Conservation (phyloP, 768 basidiomycete species). For the Mycena galericulata region DNA sequence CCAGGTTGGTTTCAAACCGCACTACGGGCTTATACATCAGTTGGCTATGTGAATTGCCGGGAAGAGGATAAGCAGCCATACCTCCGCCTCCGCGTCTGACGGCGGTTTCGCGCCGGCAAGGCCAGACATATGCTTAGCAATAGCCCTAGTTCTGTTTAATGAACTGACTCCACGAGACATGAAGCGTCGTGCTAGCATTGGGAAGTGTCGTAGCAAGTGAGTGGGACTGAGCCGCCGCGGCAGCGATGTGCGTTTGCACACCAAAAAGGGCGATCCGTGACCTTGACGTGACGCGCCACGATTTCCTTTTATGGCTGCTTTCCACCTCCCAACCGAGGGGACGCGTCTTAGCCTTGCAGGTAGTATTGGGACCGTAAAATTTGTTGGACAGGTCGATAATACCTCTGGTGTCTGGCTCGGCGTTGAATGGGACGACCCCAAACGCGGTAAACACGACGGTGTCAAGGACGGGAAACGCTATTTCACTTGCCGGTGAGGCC, state of each 20-base stretch:
- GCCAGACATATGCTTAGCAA: conserved; percentile 58
- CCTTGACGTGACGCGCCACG: background rate
- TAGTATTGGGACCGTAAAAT: conserved; percentile 77
- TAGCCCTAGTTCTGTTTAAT: conserved; percentile 56
- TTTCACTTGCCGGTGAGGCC: conserved; percentile 80
- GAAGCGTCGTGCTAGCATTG: conserved; percentile 47
- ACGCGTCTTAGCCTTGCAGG: conserved; percentile 67
- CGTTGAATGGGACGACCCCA: conserved; percentile 94
- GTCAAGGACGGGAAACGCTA: conserved; percentile 81
- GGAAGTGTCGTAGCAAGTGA: conserved; percentile 32
- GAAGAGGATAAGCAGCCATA: conserved; percentile 39
- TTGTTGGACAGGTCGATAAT: conserved; percentile 70
- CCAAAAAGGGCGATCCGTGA: no score
- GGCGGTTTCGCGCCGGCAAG: conserved; percentile 52
- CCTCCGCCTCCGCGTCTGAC: conserved; percentile 48
- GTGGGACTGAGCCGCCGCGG: conserved; percentile 31
- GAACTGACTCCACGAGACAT: conserved; percentile 58
- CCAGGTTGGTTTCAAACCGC: conserved; percentile 74
- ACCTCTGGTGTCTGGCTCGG: conserved; percentile 88
- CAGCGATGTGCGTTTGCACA: no score
- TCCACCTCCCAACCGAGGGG: conserved; percentile 54
- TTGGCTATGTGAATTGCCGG: conserved; percentile 32
- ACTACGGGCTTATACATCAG: conserved; percentile 59
- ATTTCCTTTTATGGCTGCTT: conserved; percentile 36
- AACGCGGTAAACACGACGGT: conserved; percentile 90